These are phyloP conservation scores for Starmerella cellae DNA, from an alignment of 805 yeast genomes.

Conservation along the genomic window DNA sequence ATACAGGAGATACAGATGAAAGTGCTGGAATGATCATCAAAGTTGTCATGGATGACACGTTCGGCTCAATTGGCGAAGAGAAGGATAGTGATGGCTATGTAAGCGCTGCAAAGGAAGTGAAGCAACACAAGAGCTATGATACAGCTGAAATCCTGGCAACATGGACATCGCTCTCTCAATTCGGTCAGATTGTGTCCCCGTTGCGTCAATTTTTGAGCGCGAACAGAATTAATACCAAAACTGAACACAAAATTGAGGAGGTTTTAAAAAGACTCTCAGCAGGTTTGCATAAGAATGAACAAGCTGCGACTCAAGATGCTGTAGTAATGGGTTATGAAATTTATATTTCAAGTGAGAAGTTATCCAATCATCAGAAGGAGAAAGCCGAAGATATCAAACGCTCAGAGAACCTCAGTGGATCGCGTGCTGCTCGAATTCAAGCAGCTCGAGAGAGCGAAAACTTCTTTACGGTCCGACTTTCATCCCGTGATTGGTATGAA, in stretches of 20 bases:
- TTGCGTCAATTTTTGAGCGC: conserved; percentile 45
- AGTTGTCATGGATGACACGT: conserved; percentile 78
- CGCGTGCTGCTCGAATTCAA: conserved; percentile 16
- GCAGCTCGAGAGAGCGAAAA: conserved; percentile 35
- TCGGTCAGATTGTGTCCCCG: conserved; percentile 52
- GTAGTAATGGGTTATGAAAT: conserved; percentile 64
- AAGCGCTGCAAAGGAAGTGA: conserved; percentile 79
- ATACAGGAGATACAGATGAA: conserved; percentile 62
- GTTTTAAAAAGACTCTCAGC: conserved; percentile 58
- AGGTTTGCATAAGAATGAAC: conserved; percentile 66
- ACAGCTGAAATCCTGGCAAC: conserved; percentile 66
- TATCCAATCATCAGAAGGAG: not conserved
- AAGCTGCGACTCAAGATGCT: conserved; percentile 43
- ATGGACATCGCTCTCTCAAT: conserved; percentile 44
- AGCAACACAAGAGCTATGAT: conserved; percentile 76
- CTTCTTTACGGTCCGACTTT: conserved; percentile 63
- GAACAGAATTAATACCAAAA: conserved; percentile 52
- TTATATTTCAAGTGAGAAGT: conserved; percentile 37
- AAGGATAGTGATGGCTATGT: conserved; percentile 88
- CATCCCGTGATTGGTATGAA: conserved; percentile 37
- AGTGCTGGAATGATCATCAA: conserved; percentile 45
- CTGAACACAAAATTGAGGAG: conserved; percentile 66
- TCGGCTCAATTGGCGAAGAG: conserved; percentile 85
- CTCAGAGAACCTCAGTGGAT: conserved; percentile 12
- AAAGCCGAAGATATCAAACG: conserved; percentile 9